Evolutionary conservation across 2,329 filamentous ascomycete genomes (phyloP).

Genomic region (Venturia nashicola): DNA sequence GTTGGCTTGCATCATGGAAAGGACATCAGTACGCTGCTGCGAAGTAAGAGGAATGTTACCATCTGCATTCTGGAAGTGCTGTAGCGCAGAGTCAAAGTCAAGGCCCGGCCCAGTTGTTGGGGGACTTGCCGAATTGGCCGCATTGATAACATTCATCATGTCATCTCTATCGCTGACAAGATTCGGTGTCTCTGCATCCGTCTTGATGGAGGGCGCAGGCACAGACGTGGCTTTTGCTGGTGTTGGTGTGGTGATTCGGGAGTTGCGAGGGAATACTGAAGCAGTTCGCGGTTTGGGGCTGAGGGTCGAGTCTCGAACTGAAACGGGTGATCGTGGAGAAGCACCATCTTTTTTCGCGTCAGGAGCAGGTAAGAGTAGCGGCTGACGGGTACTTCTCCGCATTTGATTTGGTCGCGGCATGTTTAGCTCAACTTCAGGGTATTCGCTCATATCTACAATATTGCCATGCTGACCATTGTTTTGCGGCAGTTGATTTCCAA

Average conservation of each 20-base stretch:
- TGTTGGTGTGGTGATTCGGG: background rate
- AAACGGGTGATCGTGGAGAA: background rate
- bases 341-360: background rate
- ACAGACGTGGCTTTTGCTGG: background rate
- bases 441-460: constrained; percentile 51
- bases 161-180: constrained; percentile 29
- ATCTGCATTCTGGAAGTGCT: constrained; percentile 34
- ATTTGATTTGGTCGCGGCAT: constrained; percentile 7
- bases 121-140: constrained; percentile 27
- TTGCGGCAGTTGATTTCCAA: constrained; percentile 60
- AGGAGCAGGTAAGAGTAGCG: constrained; percentile 12
- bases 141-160: constrained; percentile 39
- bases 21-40: constrained; percentile 35
- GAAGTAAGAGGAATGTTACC: constrained; percentile 33
- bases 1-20: constrained; percentile 27
- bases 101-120: constrained; percentile 23
- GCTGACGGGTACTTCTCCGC: background rate
- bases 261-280: constrained; percentile 6
- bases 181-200: constrained; percentile 26
- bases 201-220: constrained; percentile 25
- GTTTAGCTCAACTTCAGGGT: constrained; percentile 23
- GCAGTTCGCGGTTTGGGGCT: constrained; percentile 4
- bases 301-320: background rate
- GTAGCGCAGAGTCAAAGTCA: constrained; percentile 34
- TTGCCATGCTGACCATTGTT: constrained; percentile 40